Evolutionary conservation across 2,329 filamentous ascomycete genomes (phyloP), one percentile per base, ranked within the genome.

Genomic region (Zasmidium cellare): DNA sequence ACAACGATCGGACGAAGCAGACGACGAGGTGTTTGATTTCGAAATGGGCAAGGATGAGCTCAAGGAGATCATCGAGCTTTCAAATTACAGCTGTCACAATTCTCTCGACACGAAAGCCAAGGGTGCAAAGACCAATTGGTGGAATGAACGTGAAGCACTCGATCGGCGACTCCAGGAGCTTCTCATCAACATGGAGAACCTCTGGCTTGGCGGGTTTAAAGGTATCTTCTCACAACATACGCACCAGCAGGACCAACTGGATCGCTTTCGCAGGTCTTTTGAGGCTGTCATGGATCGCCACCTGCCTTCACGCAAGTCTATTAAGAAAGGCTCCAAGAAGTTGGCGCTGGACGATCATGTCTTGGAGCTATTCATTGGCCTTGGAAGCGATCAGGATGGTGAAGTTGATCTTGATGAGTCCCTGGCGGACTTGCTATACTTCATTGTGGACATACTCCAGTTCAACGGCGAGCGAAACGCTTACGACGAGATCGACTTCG

Each of bases 401-500:
- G 84, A 87, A 7, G 76, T 79, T 57, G 91, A 96, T 61, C 82
- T 96, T 20, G 93, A 97, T 62, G 93, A 97, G 68, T 86, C 88
- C 0, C 78, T 99, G n/a, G 91, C 88, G 65, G 94, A 99, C 71
- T 79, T 99, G 24, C 83, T 99, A 2, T 97, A 97, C 76, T 97
- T 97, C 71, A 90, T 97, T 1, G 88, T 99, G 5, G 94, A 99
- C 68, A 92, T 97, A 52, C 80, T 99, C 2, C 94, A 97, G 72
- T 97, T 99, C 74, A 91, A 96, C 66, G 94, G 94, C 16, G 96
- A 99, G 76, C 85, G 87, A 49, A 99, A 97, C 71, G 94, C 96
- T 0, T 97, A 97, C 74, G 94, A 99, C 67, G 94, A 99, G 76
- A 90, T 99, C 62, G 93, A 97, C 74, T 96, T 97, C 70, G 94